Evolutionary conservation across 345 rosid genomes (phyloP).

Genomic region (Salix viminalis): DNA sequence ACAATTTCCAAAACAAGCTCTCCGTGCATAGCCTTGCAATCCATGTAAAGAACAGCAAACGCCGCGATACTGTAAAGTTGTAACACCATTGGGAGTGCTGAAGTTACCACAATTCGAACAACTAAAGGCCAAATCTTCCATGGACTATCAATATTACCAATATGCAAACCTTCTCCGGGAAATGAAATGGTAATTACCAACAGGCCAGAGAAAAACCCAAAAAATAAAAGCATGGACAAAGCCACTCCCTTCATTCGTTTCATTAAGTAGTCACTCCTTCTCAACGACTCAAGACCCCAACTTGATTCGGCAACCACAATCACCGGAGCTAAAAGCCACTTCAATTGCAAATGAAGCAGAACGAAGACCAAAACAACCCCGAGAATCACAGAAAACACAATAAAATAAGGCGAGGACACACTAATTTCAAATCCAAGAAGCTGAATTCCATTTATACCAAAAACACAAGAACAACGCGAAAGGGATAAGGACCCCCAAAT

Average conservation of each 20-base stretch:
- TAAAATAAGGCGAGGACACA: slow-evolving; percentile 34
- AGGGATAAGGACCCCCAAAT: slow-evolving; percentile 22
- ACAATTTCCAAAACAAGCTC: slow-evolving; percentile 74
- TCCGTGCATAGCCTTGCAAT: slow-evolving; percentile 61
- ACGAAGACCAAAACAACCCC: slow-evolving; percentile 10
- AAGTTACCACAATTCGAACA: slow-evolving; percentile 39
- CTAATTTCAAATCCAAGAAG: slow-evolving; percentile 21
- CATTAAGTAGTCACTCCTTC: slow-evolving; percentile 47
- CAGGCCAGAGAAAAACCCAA: slow-evolving; percentile 19
- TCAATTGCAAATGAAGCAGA: slow-evolving; percentile 33
- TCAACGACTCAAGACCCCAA: slow-evolving; percentile 63
- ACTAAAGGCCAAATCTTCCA: slow-evolving; percentile 48
- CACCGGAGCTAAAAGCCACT: slow-evolving; percentile 47
- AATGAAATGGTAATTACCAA: slow-evolving; percentile 25
- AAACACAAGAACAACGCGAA: slow-evolving; percentile 24
- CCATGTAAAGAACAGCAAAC: slow-evolving; percentile 53
- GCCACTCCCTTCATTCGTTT: slow-evolving; percentile 48
- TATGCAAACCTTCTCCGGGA: slow-evolving; percentile 10
- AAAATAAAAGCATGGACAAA: slow-evolving; percentile 32
- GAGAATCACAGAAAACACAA: slow-evolving; percentile 9
- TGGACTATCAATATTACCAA: slow-evolving; percentile 8
- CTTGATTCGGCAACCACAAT: slow-evolving; percentile 60
- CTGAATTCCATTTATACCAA: slow-evolving; percentile 20
- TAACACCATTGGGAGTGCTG: slow-evolving; percentile 30
- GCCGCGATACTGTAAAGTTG: slow-evolving; percentile 47